A percentile compares a stretch with the other conserved stretches of the same genome.
Evolutionary conservation across 257 asterid species (phyloP).

Genomic region (Solanum sejunctum): DNA sequence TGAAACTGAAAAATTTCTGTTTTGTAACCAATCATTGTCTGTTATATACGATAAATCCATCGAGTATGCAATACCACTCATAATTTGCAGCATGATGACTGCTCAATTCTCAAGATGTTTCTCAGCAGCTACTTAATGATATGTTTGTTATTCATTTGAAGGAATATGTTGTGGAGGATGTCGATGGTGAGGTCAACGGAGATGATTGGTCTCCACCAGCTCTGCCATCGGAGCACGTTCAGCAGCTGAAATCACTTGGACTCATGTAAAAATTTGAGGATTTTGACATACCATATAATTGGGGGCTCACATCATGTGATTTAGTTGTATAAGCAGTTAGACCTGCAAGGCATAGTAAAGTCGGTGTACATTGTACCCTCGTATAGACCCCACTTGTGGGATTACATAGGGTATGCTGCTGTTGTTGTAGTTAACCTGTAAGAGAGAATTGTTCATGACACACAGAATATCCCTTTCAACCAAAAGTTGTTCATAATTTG

Average conservation of each 20-base stretch:
- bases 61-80: not conserved
- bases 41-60: not conserved
- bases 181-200: slow-evolving; percentile 66
- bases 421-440: not conserved
- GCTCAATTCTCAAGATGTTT: not conserved
- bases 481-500: slow-evolving; percentile 15
- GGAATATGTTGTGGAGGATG: slow-evolving; percentile 99
- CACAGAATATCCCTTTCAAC: not conserved
- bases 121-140: not conserved
- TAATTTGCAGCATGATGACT: not conserved
- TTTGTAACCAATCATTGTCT: not conserved
- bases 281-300: not conserved
- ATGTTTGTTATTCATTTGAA: not conserved
- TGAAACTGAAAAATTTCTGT: not conserved
- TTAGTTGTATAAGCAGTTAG: not conserved
- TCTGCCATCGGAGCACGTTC: slow-evolving; percentile 80
- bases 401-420: not conserved
- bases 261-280: slow-evolving; percentile 35
- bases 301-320: not conserved
- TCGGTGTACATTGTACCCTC: not conserved
- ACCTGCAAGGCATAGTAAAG: not conserved
- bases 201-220: slow-evolving; percentile 83
- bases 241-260: slow-evolving; percentile 85
- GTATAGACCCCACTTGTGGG: not conserved
- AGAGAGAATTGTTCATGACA: not conserved